Evolutionary conservation across 108 stramenopile species (phyloP), one percentile per base, ranked within the genome.

Genomic region (Skeletonema potamos): DNA sequence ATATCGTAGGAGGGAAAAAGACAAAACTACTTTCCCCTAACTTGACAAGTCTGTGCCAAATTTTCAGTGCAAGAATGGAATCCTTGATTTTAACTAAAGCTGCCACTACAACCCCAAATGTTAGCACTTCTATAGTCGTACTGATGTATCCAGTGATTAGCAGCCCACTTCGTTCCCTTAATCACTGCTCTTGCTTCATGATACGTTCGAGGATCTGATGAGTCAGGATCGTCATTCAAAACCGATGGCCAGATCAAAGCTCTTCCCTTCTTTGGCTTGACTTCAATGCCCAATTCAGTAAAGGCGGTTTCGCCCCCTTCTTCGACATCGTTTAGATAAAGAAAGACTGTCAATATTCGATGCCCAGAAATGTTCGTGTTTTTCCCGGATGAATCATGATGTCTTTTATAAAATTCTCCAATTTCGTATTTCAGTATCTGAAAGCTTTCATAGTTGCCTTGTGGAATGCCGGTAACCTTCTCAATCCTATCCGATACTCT

Each of bases 111-210:
- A 33, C 82, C 82, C 82, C 82, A 83, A 37, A 79, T 28, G 51
- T 83, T 83, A 0, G 74, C 78, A 48, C 62, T 79, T 36, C 29
- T 41, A 39, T 69, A 85, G 54, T 87, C 79, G 66, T 74, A 83
- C 34, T 82, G 79, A 66, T 88, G 87, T 46, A 88, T 86, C 87
- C 87, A 88, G 43, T 59, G 63, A 72, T 88, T 88, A 6, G 87
- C 87, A 9, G 83, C 87, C 24, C 70, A 68, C 34, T 88, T 88
- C 17, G 48, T 68, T 0, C 87, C 87, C 46, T 84, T 70, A 10
- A 48, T 29, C 41, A 87, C 87, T 13, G 81, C 58, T 26, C 67
- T 73, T 27, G 87, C 87, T 65, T 83, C 82, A 64, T 87, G 87
- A 59, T 55, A 70, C 43, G 81, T 87, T 13, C 77, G 46, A 54